Conservation (phyloP, 345 rosid genomes). For the Raphanus sativus region DNA sequence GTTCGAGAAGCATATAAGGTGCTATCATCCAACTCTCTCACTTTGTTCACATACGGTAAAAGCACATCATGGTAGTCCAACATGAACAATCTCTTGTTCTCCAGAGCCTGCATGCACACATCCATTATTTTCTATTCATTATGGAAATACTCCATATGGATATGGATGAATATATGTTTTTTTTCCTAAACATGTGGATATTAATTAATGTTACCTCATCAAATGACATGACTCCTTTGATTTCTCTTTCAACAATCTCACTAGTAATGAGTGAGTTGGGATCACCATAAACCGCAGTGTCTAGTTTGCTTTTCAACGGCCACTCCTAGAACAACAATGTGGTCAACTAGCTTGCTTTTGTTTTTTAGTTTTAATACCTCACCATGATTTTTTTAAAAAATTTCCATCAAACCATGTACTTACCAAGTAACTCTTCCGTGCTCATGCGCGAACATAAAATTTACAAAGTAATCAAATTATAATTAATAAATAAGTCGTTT, state of each 20-base stretch:
- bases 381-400: no score
- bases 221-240: slow-evolving; percentile 52
- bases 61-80: no score
- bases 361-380: neutral
- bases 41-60: no score
- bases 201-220: slow-evolving; percentile 47
- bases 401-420: neutral
- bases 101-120: slow-evolving; percentile 20
- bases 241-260: slow-evolving; percentile 51
- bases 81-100: slow-evolving; percentile 13
- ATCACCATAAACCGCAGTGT: slow-evolving; percentile 61
- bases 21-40: no score
- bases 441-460: no score
- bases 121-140: slow-evolving; percentile 1
- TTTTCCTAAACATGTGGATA: neutral
- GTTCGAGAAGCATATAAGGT: no score
- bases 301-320: slow-evolving; percentile 73
- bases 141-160: neutral
- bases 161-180: no score
- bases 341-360: neutral
- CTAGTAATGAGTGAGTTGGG: slow-evolving; percentile 64
- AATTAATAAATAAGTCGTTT: no score
- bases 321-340: slow-evolving; percentile 53
- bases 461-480: no score
- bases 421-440: no score